Evolutionary conservation across 257 asterid genomes (phyloP), one percentile per base, ranked within the genome.

Genomic region (Ophiorrhiza pumila): DNA sequence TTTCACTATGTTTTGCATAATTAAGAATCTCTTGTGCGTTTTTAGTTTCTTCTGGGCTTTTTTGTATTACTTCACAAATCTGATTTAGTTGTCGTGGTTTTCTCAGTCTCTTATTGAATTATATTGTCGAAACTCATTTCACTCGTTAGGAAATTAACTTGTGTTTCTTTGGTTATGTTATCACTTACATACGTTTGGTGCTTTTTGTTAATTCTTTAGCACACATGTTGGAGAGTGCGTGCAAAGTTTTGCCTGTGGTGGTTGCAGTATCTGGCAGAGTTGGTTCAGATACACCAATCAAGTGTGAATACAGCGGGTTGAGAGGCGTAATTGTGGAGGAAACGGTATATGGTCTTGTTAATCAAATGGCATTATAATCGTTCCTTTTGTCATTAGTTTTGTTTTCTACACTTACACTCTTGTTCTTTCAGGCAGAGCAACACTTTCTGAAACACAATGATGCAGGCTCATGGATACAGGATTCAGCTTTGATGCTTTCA

Each of bases 401-500:
- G 64, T 49, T 62, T 63, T 45, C 34, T 25, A 47, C 68, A 32
- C 0, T 66, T 49, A 17, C 32, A 34, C 73, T 65, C 31, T n/a
- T 76, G 46, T 77, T 63, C 74, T 75, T 72, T 56, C 90, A 95
- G 99, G 96, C 98, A 25, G 99, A 95, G 82, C 98, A 90, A 65
- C 98, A 92, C 83, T 95, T 95, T 83, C 72, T 95, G 85, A 95
- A 95, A 77, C 99, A 91, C 86, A 95, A 95, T 76, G 99, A 95
- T 77, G 98, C 98, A 4, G 99, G 99, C 67, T 95, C 99, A 32
- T 95, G 99, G 99, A 95, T 92, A 79, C 99, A 95, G 81, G 99
- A 95, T 79, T 95, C 99, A 34, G 99, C 98, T 25, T 75, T 92
- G 85, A 90, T 90, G 97, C 93, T 95, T 78, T 95, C 98, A 65